These are phyloP conservation scores for Chlorella sp. DNA, from an alignment of 139 green algal species.

Conservation along the genomic window DNA sequence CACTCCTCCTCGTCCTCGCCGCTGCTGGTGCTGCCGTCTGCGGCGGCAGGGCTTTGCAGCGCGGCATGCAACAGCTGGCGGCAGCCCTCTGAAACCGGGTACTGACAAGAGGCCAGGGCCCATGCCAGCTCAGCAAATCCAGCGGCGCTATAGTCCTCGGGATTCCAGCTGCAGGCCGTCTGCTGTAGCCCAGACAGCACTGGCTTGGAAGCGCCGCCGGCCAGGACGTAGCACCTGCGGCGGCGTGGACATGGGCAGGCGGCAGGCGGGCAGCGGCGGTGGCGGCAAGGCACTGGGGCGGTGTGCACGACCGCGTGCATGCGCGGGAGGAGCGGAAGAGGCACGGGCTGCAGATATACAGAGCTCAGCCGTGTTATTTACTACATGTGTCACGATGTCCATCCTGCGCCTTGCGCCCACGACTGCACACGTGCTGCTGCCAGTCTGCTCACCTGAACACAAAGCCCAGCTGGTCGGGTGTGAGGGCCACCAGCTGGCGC, in stretches of 20 bases:
- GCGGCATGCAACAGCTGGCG: neutral
- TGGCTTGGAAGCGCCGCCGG: conserved; percentile 14
- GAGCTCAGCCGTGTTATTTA: neutral
- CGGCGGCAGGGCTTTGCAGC: neutral
- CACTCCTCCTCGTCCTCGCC: neutral
- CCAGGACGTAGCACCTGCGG: conserved; percentile 34
- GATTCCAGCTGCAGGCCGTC: neutral
- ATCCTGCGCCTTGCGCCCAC: neutral
- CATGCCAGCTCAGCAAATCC: conserved; percentile 19
- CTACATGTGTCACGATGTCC: neutral
- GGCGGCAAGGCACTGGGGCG: too few species aligned
- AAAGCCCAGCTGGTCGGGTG: conserved; percentile 18
- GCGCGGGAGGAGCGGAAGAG: neutral
- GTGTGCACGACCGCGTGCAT: neutral
- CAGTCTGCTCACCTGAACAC: conserved; percentile 12
- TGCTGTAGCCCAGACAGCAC: conserved; percentile 2
- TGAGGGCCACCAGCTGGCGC: conserved; percentile 2
- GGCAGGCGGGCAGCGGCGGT: neutral
- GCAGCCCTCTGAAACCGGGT: neutral
- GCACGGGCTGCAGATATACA: neutral
- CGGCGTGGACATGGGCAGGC: neutral
- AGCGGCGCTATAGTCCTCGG: conserved; percentile 2
- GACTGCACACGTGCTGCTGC: neutral
- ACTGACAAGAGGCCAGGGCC: neutral
- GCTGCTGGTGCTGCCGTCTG: neutral